phyloP scores from a whole-genome alignment of 2,329 filamentous ascomycete genomes.

The Elsinoe fawcettii region DNA sequence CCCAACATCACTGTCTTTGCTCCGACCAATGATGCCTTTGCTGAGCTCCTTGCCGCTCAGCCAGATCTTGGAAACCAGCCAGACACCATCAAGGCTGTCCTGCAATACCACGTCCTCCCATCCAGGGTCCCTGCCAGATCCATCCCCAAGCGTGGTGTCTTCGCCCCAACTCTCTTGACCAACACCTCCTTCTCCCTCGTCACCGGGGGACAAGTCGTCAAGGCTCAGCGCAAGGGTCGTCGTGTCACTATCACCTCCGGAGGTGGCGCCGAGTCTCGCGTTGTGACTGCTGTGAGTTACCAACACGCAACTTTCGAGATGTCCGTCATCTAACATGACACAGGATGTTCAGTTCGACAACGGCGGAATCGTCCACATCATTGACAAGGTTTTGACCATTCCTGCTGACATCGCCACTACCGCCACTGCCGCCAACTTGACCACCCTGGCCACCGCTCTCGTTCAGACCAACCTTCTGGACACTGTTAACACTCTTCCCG shows the following conservation, averaged over 20 bases:
- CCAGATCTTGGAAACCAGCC: conserved; percentile 18
- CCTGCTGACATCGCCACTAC: conserved; percentile 28
- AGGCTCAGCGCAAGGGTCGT: conserved; percentile 35
- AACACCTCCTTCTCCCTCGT: conserved; percentile 50
- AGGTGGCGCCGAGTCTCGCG: conserved; percentile 2
- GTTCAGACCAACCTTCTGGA: conserved; percentile 33
- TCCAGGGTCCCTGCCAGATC: conserved; percentile 38
- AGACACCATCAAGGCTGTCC: conserved; percentile 24
- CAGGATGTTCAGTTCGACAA: conserved; percentile 34
- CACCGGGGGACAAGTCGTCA: conserved; percentile 52
- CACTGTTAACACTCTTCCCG: conserved; percentile 35
- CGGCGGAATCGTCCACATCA: conserved; percentile 41
- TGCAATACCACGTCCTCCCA: conserved; percentile 51
- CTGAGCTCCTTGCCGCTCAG: conserved; percentile 27
- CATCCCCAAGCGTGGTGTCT: conserved; percentile 31
- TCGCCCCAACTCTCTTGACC: conserved; percentile 44
- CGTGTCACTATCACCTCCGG: conserved; percentile 47
- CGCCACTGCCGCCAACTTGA: conserved; percentile 31
- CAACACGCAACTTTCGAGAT: conserved; percentile 38
- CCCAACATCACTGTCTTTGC: conserved; percentile 47
- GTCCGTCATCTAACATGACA: conserved; percentile 25
- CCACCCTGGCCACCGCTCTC: conserved; percentile 35
- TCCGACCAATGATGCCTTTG: conserved; percentile 42
- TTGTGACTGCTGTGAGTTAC: conserved; percentile 30
- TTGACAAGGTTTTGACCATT: conserved; percentile 37